Evolutionary conservation across 2,329 filamentous ascomycete species (phyloP), one percentile per base, ranked within the genome.

Genomic region (Diaporthe sp.): DNA sequence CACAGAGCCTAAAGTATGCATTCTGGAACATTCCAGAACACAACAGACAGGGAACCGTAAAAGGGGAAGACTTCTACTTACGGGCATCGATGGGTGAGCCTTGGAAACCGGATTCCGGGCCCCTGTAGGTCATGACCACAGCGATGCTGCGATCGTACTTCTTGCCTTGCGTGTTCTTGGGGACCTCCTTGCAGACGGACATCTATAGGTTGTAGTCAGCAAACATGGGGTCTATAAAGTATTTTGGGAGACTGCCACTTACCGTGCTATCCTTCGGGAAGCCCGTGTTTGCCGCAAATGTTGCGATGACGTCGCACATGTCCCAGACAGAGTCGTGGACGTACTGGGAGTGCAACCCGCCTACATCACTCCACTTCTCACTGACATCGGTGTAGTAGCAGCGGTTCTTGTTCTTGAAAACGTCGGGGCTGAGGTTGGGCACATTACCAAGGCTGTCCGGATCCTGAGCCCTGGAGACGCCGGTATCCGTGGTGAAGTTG

Each of bases 121-220:
- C 65, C 31, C 65, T 39, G 65, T 68, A 68, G 25, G 31, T 68
- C 46, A 68, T 9, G 34, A 3, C 3, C 4, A 68, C 13, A 15
- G 19, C 65, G 12, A 68, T 68, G n/a, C 65, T 68, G 31, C 49
- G 65, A 19, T 65, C 61, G 10, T 65, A 34, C 19, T 46, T 19
- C 17, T 34, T 34, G 17, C 42, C 65, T n/a, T 68, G 28, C 13
- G 46, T 68, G 31, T 53, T 12, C 22, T n/a, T 19, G n/a, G 31
- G 25, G 34, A 68, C 34, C 4, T 15, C 6, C 13, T 37, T 68
- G 34, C 65, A 68, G 15, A 39, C 8, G 13, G 22, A 3, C 5
- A 53, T 37, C 65, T 68, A 39, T 3, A 8, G 3, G 13, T n/a
- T 28, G 46, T 68, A 8, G 13, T 53, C 22, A 68, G 65, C 49